Evolutionary conservation across 2,329 filamentous ascomycete genomes (phyloP), one percentile per base, ranked within the genome.

Genomic region (Stagonosporopsis tanaceti): DNA sequence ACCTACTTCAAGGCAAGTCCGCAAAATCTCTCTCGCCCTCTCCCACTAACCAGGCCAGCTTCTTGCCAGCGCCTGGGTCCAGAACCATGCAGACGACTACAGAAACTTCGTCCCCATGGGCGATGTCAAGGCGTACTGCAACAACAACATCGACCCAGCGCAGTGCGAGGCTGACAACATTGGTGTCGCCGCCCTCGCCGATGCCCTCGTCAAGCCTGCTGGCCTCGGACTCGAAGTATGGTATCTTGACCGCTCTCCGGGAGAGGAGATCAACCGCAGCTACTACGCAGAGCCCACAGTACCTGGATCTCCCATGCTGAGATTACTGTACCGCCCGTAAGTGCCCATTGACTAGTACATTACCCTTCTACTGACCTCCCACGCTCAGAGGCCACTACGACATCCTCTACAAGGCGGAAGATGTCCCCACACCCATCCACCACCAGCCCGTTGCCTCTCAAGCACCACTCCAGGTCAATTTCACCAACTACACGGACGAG

Each of bases 151-250:
- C 62, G 89, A 96, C 73, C 86, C 90, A 0, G 84, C 89, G 15
- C 85, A 89, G 65, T 87, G 88, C 47, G 94, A 98, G 78, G 96
- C 98, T 61, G 95, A 99, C 66, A 88, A 97, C 68, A 80, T 97
- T n/a, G 91, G 92, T 40, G 83, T 98, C 61, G 87, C 87, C 58
- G 86, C 92, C 2, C 81, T 98, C 47, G 86, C 89, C 60, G 88
- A 94, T 62, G 85, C 92, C 25, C 83, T 98, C 3, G 85, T 98
- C 61, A 89, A 91, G 70, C 91, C 90, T 7, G 88, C 89, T 47
- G 87, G 88, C 15, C 87, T 97, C 62, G 87, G 89, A 4, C 85
- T 98, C 20, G 92, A 97, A 72, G 91, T 98, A 61, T 87, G 92
- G 51, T 97, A 98, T 73, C 86, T 99, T 8, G 95, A 98, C 73